Evolutionary conservation across 148 eudicot species (phyloP).

Genomic region (Limonium bicolor): DNA sequence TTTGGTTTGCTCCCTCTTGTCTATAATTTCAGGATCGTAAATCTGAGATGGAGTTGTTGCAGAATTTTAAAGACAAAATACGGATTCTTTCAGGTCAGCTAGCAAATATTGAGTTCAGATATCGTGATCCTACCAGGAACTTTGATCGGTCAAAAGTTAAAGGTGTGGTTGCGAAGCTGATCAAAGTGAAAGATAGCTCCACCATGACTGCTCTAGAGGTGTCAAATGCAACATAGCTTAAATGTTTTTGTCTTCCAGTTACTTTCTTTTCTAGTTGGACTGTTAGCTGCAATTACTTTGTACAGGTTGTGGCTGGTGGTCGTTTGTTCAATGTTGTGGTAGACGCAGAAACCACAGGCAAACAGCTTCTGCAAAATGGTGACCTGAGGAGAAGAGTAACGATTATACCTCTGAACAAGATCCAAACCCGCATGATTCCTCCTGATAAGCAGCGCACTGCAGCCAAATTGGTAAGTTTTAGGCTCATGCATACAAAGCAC

Average conservation of each 20-base stretch:
- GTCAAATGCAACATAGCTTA: slow-evolving; percentile 5
- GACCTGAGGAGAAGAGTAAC: slow-evolving; percentile 86
- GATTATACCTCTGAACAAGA: slow-evolving; percentile 84
- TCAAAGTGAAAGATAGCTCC: slow-evolving; percentile 84
- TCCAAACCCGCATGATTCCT: slow-evolving; percentile 53
- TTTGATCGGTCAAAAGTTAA: slow-evolving; percentile 82
- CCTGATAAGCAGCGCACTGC: slow-evolving; percentile 63
- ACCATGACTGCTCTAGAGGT: slow-evolving; percentile 96
- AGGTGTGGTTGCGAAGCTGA: slow-evolving; percentile 94
- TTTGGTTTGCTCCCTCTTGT: neutral
- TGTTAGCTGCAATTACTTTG: too few species aligned
- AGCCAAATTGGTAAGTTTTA: slow-evolving; percentile 41
- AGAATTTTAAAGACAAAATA: slow-evolving; percentile 60
- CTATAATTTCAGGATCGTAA: slow-evolving; percentile 47
- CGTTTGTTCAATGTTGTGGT: slow-evolving; percentile 76
- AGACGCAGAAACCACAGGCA: slow-evolving; percentile 82
- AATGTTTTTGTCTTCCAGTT: slow-evolving; percentile 3
- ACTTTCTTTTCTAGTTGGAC: slow-evolving; percentile 3
- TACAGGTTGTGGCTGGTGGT: slow-evolving; percentile 95
- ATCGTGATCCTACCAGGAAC: slow-evolving; percentile 65
- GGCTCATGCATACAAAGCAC: neutral
- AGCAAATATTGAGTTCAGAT: slow-evolving; percentile 68
- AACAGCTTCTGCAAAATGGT: slow-evolving; percentile 82
- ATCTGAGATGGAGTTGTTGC: slow-evolving; percentile 50
- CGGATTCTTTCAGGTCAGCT: slow-evolving; percentile 53